phyloP scores from a whole-genome alignment of 2,329 filamentous ascomycete genomes.

The Penicillium sp. region DNA sequence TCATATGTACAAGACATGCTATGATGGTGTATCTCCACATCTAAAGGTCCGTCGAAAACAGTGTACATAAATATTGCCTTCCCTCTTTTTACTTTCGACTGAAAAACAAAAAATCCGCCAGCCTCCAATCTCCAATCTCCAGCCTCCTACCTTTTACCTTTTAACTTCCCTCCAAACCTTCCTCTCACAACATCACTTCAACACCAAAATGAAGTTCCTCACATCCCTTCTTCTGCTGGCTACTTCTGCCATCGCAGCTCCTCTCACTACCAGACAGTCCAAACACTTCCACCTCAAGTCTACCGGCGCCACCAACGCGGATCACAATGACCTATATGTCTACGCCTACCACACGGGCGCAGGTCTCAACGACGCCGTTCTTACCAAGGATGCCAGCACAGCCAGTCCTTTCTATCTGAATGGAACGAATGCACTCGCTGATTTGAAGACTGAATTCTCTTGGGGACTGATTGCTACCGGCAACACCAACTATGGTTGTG shows the following conservation, averaged over 20 bases:
- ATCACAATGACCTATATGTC: slow-evolving; percentile 39
- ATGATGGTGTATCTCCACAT: slow-evolving; percentile 2
- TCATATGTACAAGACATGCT: not conserved
- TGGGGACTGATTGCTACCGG: slow-evolving; percentile 33
- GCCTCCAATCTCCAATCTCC: not conserved
- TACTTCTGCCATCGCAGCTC: slow-evolving; percentile 28
- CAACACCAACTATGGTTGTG: slow-evolving; percentile 37
- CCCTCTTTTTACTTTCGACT: not conserved
- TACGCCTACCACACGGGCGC: slow-evolving; percentile 43
- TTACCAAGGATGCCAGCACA: slow-evolving; percentile 22
- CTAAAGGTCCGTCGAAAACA: not conserved
- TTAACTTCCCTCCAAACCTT: not conserved
- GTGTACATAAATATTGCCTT: not conserved
- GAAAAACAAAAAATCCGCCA: not conserved
- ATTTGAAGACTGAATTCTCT: slow-evolving; percentile 27
- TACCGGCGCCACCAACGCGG: slow-evolving; percentile 20
- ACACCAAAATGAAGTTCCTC: slow-evolving; percentile 31
- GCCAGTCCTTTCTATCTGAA: slow-evolving; percentile 35
- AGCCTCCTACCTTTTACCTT: not conserved
- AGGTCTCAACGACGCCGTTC: slow-evolving; percentile 39
- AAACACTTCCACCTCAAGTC: slow-evolving; percentile 38
- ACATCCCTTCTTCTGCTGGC: slow-evolving; percentile 29
- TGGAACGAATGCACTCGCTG: slow-evolving; percentile 32
- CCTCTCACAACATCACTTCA: not conserved
- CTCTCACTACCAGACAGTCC: slow-evolving; percentile 14